Evolutionary conservation across 73 alveolate species (phyloP).

Genomic region (Tetrahymena thermophila): DNA sequence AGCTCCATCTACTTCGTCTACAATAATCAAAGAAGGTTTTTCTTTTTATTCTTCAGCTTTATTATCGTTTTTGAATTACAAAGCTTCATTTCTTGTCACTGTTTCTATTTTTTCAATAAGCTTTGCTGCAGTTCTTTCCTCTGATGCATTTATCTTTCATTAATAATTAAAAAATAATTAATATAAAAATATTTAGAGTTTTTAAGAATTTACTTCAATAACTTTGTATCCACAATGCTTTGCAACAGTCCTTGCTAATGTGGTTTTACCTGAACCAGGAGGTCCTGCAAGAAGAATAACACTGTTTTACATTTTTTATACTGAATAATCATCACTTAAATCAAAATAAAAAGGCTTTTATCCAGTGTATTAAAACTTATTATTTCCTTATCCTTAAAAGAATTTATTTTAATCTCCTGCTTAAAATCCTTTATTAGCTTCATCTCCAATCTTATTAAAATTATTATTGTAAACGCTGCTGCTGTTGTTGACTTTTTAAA

Average conservation of each 20-base stretch:
- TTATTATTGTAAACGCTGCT: background rate
- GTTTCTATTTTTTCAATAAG: slow-evolving; percentile 27
- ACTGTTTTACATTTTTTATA: slow-evolving; percentile 42
- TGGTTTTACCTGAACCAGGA: slow-evolving; percentile 85
- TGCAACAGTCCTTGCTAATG: slow-evolving; percentile 72
- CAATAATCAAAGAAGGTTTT: slow-evolving; percentile 47
- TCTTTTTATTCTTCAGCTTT: background rate
- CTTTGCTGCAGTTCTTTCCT: slow-evolving; percentile 42
- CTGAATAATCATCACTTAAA: background rate
- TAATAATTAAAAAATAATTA: background rate
- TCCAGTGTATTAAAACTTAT: background rate
- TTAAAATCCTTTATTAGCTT: background rate
- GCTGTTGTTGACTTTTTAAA: background rate
- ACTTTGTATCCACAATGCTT: slow-evolving; percentile 78
- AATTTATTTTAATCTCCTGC: background rate
- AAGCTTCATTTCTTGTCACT: slow-evolving; percentile 20
- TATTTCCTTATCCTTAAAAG: background rate
- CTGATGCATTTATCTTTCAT: slow-evolving; percentile 42
- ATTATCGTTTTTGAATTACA: background rate
- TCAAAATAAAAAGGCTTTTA: background rate
- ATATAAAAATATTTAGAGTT: background rate
- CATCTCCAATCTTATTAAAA: background rate
- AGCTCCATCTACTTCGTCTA: slow-evolving; percentile 86
- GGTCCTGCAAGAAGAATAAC: slow-evolving; percentile 66
- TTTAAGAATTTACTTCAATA: slow-evolving; percentile 11